Conservation (phyloP, 164 flowering plant genomes). For the Dillenia turbinata region DNA sequence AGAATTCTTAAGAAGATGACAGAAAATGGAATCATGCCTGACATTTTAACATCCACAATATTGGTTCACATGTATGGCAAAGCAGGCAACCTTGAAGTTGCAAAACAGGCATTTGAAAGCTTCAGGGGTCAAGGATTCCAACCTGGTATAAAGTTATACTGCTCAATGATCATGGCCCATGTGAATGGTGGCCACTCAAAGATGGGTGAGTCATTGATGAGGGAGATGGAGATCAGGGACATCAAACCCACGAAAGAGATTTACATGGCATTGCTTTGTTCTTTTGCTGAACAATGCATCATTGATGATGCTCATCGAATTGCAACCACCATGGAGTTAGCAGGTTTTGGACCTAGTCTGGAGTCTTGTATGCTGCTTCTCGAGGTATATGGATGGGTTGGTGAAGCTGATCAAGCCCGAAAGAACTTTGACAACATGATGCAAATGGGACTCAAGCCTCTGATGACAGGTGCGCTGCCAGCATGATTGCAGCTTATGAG, state of each 20-base stretch:
- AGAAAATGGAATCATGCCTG: conserved; percentile 64
- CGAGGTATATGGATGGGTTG: conserved; percentile 59
- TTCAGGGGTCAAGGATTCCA: conserved; percentile 58
- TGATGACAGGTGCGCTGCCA: conserved; percentile 72
- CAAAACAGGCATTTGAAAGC: conserved; percentile 62
- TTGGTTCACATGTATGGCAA: conserved; percentile 78
- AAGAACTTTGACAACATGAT: conserved; percentile 57
- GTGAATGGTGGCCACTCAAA: conserved; percentile 60
- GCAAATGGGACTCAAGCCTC: conserved; percentile 58
- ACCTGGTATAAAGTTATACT: conserved; percentile 60
- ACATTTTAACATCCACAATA: conserved; percentile 38
- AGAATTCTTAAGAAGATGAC: conserved; percentile 76
- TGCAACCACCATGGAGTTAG: conserved; percentile 54
- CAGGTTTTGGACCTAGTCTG: conserved; percentile 43
- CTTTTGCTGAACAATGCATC: conserved; percentile 57
- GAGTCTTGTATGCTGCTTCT: conserved; percentile 67
- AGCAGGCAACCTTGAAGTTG: conserved; percentile 58
- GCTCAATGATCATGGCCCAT: conserved; percentile 75
- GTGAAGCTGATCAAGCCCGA: conserved; percentile 69
- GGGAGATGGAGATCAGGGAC: conserved; percentile 70
- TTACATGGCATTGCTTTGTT: conserved; percentile 67
- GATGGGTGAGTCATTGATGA: conserved; percentile 51
- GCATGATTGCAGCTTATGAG: conserved; percentile 71
- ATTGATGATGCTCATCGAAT: conserved; percentile 51
- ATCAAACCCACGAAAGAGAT: conserved; percentile 60